These are phyloP conservation scores for Malus orientalis DNA, from an alignment of 306 rosid species.

Conservation along the genomic window DNA sequence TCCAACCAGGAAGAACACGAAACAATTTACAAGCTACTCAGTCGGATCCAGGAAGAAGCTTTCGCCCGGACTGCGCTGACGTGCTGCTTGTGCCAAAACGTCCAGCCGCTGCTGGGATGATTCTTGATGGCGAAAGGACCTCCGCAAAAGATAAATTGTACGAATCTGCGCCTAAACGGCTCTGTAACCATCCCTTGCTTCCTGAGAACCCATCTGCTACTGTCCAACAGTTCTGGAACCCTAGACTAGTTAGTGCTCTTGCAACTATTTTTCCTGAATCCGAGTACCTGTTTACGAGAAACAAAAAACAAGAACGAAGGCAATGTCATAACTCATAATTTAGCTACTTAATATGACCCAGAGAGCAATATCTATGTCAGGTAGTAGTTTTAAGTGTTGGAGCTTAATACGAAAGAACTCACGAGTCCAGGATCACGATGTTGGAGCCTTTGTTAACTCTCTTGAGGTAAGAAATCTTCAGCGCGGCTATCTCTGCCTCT, in stretches of 20 bases:
- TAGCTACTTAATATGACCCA: background rate
- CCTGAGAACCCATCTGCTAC: slow-evolving; percentile 95
- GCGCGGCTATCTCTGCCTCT: slow-evolving; percentile 83
- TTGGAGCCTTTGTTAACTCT: slow-evolving; percentile 67
- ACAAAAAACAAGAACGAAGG: background rate
- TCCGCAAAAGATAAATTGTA: slow-evolving; percentile 70
- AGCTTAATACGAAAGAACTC: slow-evolving; percentile 16
- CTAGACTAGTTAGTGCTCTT: slow-evolving; percentile 54
- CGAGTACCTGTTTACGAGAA: slow-evolving; percentile 40
- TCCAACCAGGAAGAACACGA: background rate
- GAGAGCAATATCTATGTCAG: background rate
- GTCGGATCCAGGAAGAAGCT: slow-evolving; percentile 57
- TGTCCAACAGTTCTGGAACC: slow-evolving; percentile 57
- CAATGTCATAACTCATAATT: background rate
- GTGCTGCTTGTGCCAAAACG: slow-evolving; percentile 58
- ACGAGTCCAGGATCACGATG: slow-evolving; percentile 80
- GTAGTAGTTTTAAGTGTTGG: background rate
- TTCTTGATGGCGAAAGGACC: slow-evolving; percentile 79
- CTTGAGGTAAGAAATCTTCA: slow-evolving; percentile 80
- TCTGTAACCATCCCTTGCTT: slow-evolving; percentile 78
- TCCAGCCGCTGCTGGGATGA: slow-evolving; percentile 48
- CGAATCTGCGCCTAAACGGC: slow-evolving; percentile 78
- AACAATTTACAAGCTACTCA: background rate
- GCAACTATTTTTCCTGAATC: slow-evolving; percentile 81
- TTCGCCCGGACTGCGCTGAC: slow-evolving; percentile 30